Base-by-base conservation (phyloP, 805 yeast genomes). In the Saturnispora sanitii region DNA sequence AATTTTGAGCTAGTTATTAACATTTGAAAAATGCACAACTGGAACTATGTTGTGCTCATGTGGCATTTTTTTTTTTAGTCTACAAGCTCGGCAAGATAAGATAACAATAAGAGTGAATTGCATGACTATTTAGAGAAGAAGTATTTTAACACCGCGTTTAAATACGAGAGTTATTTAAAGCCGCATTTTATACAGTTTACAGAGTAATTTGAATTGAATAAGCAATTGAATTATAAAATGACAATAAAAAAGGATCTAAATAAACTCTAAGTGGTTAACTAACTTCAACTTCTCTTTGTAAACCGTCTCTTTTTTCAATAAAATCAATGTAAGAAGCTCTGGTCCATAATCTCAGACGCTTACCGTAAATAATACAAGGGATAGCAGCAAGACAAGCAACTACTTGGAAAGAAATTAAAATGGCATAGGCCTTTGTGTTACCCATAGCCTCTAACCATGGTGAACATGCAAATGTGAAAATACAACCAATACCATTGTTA, bases 381-480 rank as follows among this genome's bases (percentile, higher is more conserved):
- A 76, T 53, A 8, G 78, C 72, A n/a, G 54, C 40, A 26, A 71
- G 48, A 44, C 71, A 64, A 17, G 77, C 66, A n/a, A 68, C 68
- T 44, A 77, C 67, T 50, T 78, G 79, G 39, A 80, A 61, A 4
- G 68, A 73, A 2, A 82, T 81, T 49, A 77, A 61, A 7, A 77
- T 75, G 42, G 75, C 73, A 49, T 75, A 77, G 1, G 82, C 73
- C 47, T 74, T 68, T 33, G 71, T 67, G 36, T 72, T 72, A 15
- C 83, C 81, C 46, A 73, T 60, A 6, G 71, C 69, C 26, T 64
- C 75, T 20, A 78, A 54, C 78, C 82, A 74, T 19, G 69, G 62
- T 1, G 81, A 73, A 50, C 83, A 78, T 4, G 73, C 68, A 54
- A 79, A 79, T 0, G 84, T 78, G 56, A 79, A 79, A 35, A 77